Evolutionary conservation across 169 alveolate genomes (phyloP).

Genomic region (Cryptosporidium tyzzeri): DNA sequence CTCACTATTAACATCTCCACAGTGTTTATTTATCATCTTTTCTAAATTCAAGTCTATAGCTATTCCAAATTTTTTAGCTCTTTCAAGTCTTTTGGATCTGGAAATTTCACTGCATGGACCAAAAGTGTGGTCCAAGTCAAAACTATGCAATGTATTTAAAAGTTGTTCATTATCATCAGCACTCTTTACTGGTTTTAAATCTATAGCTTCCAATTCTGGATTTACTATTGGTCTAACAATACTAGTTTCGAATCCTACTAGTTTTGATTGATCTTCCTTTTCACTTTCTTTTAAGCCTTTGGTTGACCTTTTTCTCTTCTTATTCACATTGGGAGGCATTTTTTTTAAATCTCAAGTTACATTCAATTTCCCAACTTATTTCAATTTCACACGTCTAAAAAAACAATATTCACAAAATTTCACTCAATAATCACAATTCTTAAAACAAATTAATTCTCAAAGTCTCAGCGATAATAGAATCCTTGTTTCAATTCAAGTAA

Average conservation of each 20-base stretch:
- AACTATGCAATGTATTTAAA: not conserved
- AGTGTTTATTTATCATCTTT: not conserved
- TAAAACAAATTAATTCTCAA: too few relatives aligned
- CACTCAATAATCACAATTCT: not conserved
- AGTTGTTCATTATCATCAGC: not conserved
- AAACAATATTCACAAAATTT: not conserved
- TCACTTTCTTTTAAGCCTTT: not conserved
- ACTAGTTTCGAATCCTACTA: constrained; percentile 24
- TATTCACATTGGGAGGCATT: not conserved
- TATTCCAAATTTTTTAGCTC: constrained; percentile 51
- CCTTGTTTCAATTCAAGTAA: too few relatives aligned
- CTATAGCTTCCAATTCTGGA: not conserved
- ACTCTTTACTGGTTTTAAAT: not conserved
- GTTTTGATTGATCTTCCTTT: constrained; percentile 8
- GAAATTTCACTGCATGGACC: constrained; percentile 69
- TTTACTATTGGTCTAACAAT: not conserved
- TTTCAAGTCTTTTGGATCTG: constrained; percentile 35
- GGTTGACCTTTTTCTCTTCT: not conserved
- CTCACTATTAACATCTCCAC: not conserved
- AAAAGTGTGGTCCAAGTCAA: constrained; percentile 32
- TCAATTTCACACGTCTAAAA: not conserved
- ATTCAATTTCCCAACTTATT: not conserved
- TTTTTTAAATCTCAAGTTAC: not conserved
- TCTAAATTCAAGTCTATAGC: constrained; percentile 4
- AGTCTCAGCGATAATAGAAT: too few relatives aligned